Evolutionary conservation across 371 early-diverging fungal genomes (phyloP), one percentile per base, ranked within the genome.

Genomic region (Sporodiniella umbellata): DNA sequence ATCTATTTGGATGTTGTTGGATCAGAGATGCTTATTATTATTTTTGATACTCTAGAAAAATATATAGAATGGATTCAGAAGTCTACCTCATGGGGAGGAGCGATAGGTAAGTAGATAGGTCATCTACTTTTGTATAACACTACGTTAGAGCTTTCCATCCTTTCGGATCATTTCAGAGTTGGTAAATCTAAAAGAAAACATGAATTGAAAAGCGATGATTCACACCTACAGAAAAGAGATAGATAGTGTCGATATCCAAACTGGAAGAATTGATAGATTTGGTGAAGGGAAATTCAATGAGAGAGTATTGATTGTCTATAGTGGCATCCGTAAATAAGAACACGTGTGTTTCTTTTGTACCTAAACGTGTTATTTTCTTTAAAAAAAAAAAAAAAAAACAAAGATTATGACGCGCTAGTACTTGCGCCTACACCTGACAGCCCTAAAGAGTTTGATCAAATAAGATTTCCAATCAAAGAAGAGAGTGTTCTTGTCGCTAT

Each of bases 361-460:
- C n/a, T n/a, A n/a, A n/a, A n/a, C n/a, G n/a, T n/a, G n/a, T n/a
- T n/a, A n/a, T n/a, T n/a, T n/a, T n/a, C n/a, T n/a, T n/a, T n/a
- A n/a, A n/a, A n/a, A n/a, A n/a, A n/a, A n/a, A n/a, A n/a, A n/a
- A n/a, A n/a, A n/a, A n/a, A n/a, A n/a, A n/a, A n/a, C n/a, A n/a
- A n/a, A n/a, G 81, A 83, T 54, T 83, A 83, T 45, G 84, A 83
- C 53, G 84, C 80, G 0, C 35, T 83, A 8, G 84, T 78, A 6
- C 49, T 83, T 18, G 54, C 80, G 2, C 84, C 81, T 4, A 60
- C 56, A 3, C 22, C 30, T 8, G 72, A 68, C 26, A 57, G 71
- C 14, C 75, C 78, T 3, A 22, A 56, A 4, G 80, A 74, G 3
- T 83, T 80, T 42, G 84, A 83, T 51, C 79, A 80, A 43, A 80